Conservation (phyloP, 345 rosid genomes). For the Rhizophora mangle region DNA sequence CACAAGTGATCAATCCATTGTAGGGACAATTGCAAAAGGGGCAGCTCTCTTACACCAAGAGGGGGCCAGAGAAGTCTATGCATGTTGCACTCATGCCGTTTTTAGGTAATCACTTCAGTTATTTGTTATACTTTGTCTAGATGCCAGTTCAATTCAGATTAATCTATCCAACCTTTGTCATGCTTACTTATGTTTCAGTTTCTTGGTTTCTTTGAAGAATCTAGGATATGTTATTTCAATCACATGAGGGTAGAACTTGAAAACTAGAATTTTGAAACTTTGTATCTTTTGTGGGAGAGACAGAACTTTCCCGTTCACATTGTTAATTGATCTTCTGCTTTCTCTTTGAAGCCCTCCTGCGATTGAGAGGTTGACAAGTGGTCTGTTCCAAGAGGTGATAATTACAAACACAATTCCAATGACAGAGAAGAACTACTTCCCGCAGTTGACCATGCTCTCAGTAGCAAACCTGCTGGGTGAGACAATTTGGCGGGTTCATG, state of each 20-base stretch:
- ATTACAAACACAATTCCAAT: constrained; percentile 90
- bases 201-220: neutral
- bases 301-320: neutral
- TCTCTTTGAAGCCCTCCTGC: constrained; percentile 72
- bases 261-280: no score
- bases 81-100: constrained; percentile 35
- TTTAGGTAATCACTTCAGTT: constrained; percentile 46
- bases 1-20: neutral
- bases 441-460: constrained; percentile 83
- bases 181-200: neutral
- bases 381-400: constrained; percentile 92
- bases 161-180: neutral
- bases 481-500: constrained; percentile 95
- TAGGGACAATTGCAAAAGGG: constrained; percentile 46
- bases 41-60: constrained; percentile 30
- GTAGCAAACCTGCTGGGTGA: constrained; percentile 92
- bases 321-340: neutral
- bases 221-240: neutral
- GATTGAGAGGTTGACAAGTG: constrained; percentile 83
- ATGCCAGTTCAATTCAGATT: no score
- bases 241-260: neutral
- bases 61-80: constrained; percentile 34
- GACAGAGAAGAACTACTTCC: constrained; percentile 74
- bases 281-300: no score
- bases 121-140: neutral